Evolutionary conservation across 108 stramenopile genomes (phyloP), one percentile per base, ranked within the genome.

Genomic region (Aureococcus anophagefferens): DNA sequence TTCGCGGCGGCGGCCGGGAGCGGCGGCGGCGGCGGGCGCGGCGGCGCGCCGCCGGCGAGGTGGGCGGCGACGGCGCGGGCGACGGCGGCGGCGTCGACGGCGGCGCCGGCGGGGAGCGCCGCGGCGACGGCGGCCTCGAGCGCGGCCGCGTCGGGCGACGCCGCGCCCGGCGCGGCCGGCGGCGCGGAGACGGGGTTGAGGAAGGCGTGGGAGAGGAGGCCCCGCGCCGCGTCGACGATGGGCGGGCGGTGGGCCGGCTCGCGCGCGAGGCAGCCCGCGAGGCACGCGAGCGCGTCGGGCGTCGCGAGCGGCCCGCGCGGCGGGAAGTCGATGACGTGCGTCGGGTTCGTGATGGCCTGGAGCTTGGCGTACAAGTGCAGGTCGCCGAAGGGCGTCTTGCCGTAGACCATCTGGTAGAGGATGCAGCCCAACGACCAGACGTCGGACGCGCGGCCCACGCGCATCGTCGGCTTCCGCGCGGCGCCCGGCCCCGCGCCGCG

Each of bases 341-440:
- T 84, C 30, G 89, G 85, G 71, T 98, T 91, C 33, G 92, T 87
- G 33, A 98, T 97, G n/a, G 93, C 92, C 34, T 91, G 89, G 0
- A 98, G 75, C 79, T 97, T 98, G 72, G 94, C 94, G 32, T 95
- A 91, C 76, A 95, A 90, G 59, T 93, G 90, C 16, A 91, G 83
- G 62, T 92, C 79, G 5, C 92, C 91, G 77, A 99, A 99, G 34
- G 96, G 96, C 13, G 93, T 90, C 73, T 84, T 79, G 0, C 93
- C 93, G 36, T 93, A 93, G 5, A 96, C 86, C 90, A 99, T 93
- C 82, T 97, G 95, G 74, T 99, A 99, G 16, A 99, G 78, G 46
- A 98, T 97, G 74, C 96, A 97, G 13, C 98, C 98, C 21, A 98
- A 81, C 33, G 89, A 90, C 94, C 94, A 93, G 30, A 96, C 88